A percentile compares a stretch with the other conserved stretches of the same genome.
Evolutionary conservation across 306 rosid genomes (phyloP).

Genomic region (Aeschynomene evenia): DNA sequence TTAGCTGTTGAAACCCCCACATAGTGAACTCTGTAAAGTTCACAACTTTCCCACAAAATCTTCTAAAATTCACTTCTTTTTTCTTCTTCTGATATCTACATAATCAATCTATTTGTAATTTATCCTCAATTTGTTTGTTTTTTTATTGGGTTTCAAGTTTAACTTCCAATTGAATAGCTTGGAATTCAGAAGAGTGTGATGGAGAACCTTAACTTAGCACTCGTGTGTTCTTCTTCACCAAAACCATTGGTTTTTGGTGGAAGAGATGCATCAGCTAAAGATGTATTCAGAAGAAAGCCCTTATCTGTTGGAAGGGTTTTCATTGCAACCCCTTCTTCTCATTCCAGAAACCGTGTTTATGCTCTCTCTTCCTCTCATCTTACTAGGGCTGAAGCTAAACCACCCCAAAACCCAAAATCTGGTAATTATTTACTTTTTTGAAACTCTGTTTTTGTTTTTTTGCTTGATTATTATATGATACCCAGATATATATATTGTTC

Average conservation of each 20-base stretch:
- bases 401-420: constrained; percentile 33
- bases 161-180: background rate
- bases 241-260: constrained; percentile 32
- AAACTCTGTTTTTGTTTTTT: background rate
- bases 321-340: constrained; percentile 1
- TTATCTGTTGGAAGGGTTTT: constrained; percentile 37
- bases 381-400: constrained; percentile 22
- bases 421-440: constrained; percentile 28
- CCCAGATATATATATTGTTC: background rate
- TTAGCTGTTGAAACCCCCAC: background rate
- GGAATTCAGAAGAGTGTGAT: constrained; percentile 20
- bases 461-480: background rate
- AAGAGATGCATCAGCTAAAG: constrained; percentile 10
- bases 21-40: background rate
- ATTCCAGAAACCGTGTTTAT: constrained; percentile 28
- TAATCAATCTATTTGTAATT: background rate
- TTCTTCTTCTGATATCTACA: background rate
- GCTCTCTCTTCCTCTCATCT: constrained; percentile 31
- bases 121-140: background rate
- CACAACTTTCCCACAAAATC: background rate
- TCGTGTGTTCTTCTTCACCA: constrained; percentile 37
- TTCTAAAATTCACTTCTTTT: background rate
- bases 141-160: background rate
- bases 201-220: constrained; percentile 49
- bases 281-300: constrained; percentile 29